Base-by-base conservation (phyloP, 148 eudicot species). In the Vaccinium vitisidaea region DNA sequence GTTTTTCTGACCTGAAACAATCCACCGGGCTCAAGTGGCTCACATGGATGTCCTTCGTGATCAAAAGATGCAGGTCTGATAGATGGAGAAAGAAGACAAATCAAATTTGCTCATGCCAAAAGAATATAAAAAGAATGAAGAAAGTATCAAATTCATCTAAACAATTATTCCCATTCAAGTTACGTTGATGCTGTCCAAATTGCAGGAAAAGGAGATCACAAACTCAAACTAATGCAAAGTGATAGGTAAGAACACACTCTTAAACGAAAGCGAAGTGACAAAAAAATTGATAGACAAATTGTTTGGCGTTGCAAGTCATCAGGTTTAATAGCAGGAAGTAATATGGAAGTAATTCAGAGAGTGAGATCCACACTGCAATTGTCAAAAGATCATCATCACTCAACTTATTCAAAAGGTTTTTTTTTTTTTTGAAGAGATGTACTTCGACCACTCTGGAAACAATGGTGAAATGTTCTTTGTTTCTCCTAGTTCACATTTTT, bases 1-100 rank as follows among this genome's bases (percentile, higher is more conserved):
- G 95, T 90, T 87, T 84, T 92, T 70, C 86, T 88, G 79, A 56
- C 83, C 56, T 82, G 85, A 23, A 65, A 83, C 25, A 86, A 71
- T 54, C 91, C 88, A 80, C 88, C 89, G 23, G 53, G 83, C 80
- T 85, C 89, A 75, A 69, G 84, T 25, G 83, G 82, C 73, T 86
- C 88, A 75, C 82, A 77, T 23, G 59, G 84, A 43, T 88, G 90
- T 46, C 89, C 88, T 85, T 84, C 89, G 81, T 59, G 88, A 86
- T 92, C 91, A 67, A 83, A 81, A 30, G 80, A 74, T 59, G 39
- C 27, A 5, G 81, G 59, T 54, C 87, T 85, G 84, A 56, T 30
- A 55, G 49, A 80, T 15, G 80, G 5, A 50, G 12, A 46, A 59
- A 78, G 39, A 67, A n/a, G 27, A 2, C 32, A 30, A 53, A 56